Base-by-base conservation (phyloP, 495 filamentous ascomycete species). In the Corynascus novoguineensis region DNA sequence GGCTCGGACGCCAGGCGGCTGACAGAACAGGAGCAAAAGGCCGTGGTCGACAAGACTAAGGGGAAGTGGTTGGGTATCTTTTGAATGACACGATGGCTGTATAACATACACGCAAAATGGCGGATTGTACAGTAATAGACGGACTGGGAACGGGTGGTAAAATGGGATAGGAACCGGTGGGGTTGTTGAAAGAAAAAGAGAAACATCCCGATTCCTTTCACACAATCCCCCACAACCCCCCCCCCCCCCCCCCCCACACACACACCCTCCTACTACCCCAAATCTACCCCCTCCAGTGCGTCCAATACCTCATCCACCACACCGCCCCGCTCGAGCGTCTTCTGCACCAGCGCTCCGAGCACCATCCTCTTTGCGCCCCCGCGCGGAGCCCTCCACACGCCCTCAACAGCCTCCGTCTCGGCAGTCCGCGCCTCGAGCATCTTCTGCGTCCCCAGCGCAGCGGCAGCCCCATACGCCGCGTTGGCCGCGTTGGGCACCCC, bases 221-320 rank as follows among this genome's bases (percentile, higher is more conserved):
- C 27, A 45, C 34, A 8, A 21, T 15, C 10, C 11, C 50, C 19
- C 24, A 28, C 15, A 7, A 21, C 27, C 4, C 7, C 44, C 44
- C 29, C 31, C 42, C 22, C 37, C 22, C 12, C 48, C n/a, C 32
- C 44, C 49, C 47, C 17, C 4, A 11, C 19, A 32, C 47, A 17
- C 38, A 41, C 12, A n/a, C n/a, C n/a, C n/a, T n/a, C n/a, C 29
- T 14, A 29, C 50, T 14, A 78, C 34, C 64, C 75, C 68, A 80
- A 50, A 41, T 81, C 75, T 31, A 84, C 81, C 22, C 76, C 79
- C 66, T 88, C 86, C 64, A 96, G 70, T 5, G 86, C 90, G 50
- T 83, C 83, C 58, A 95, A 71, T 2, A 96, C 88, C 72, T 96
- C 90, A 59, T 89, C 86, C 14, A 85, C 89, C 27, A 95, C 85